Base-by-base conservation (phyloP, 2,329 filamentous ascomycete species). In the Hypoxylon sp. region DNA sequence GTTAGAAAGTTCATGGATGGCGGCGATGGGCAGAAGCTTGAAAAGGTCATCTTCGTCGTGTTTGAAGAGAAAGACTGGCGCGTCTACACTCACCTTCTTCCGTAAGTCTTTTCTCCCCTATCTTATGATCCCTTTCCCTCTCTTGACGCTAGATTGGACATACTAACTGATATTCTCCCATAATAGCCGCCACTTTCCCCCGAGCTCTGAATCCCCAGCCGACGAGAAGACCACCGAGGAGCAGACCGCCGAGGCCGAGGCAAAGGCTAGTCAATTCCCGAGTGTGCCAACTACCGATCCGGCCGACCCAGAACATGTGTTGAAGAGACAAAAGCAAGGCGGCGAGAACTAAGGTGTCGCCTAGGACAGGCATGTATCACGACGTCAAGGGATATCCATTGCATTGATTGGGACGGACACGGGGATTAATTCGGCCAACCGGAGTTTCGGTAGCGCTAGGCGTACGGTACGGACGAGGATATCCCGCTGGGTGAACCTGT, bases 21-120 rank as follows among this genome's bases (percentile, higher is more conserved):
- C 3, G 73, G 82, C 3, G 74, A 82, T 11, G 83, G 82, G 1
- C 63, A 76, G 21, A 86, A 84, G 73, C 79, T 98, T 31, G 88
- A 93, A 48, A 88, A 89, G 73, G 87, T 98, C 11, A 85, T 97
- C 17, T 97, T 98, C 81, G 94, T 94, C 75, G 92, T 90, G 15
- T 98, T 97, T 79, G 84, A 92, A 77, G 79, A 83, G 58, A 94
- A 94, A 80, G 94, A 98, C 74, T 88, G 92, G 65, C 80, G 82
- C 42, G 90, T 92, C 0, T 98, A 98, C 78, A 84, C 90, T 56
- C 73, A 86, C 24, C 81, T 84, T 37, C 80, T 97, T 10, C 92
- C 94, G 94, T 97, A 80, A 84, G 92, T 88, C 1, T 39, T 21
- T 27, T 6, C 13, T n/a, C 19, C 50, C 10, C 3, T 15, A 29